Evolutionary conservation across 768 basidiomycete species (phyloP).

Genomic region (Pleurotus platypus): DNA sequence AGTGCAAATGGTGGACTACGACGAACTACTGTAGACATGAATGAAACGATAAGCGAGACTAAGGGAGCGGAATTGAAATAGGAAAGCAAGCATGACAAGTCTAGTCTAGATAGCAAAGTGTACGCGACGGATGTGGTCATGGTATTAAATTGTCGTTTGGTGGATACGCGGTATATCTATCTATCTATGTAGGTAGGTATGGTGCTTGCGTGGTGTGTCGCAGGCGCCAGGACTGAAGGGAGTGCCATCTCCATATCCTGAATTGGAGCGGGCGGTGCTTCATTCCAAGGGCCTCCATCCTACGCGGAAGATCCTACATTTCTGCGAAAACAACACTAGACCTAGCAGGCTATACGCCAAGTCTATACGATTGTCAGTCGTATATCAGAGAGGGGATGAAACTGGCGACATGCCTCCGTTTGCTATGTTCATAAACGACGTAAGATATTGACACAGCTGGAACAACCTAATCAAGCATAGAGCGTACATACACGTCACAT

Average conservation of each 20-base stretch:
- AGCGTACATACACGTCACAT: background rate
- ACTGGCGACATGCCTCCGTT: conserved; percentile 56
- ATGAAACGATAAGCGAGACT: background rate
- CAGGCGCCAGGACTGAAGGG: background rate
- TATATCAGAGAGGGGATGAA: conserved; percentile 6
- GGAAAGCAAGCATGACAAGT: background rate
- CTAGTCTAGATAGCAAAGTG: background rate
- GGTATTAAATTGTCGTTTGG: too few species aligned
- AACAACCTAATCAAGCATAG: conserved; percentile 58
- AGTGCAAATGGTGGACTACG: background rate
- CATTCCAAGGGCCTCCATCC: background rate
- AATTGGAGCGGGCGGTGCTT: background rate
- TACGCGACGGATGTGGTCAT: background rate
- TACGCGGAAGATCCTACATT: too few species aligned
- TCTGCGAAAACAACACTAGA: background rate
- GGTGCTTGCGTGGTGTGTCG: background rate
- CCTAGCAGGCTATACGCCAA: conserved; percentile 48
- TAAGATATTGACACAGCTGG: conserved; percentile 97
- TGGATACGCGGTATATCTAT: background rate
- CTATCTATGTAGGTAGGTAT: background rate
- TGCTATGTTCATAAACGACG: conserved; percentile 87
- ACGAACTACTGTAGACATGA: background rate
- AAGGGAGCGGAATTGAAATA: background rate
- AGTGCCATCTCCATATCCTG: background rate
- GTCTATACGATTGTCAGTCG: conserved; percentile 32